Conservation (phyloP, 2,329 filamentous ascomycete genomes). For the Colletotrichum lindemuthianum region DNA sequence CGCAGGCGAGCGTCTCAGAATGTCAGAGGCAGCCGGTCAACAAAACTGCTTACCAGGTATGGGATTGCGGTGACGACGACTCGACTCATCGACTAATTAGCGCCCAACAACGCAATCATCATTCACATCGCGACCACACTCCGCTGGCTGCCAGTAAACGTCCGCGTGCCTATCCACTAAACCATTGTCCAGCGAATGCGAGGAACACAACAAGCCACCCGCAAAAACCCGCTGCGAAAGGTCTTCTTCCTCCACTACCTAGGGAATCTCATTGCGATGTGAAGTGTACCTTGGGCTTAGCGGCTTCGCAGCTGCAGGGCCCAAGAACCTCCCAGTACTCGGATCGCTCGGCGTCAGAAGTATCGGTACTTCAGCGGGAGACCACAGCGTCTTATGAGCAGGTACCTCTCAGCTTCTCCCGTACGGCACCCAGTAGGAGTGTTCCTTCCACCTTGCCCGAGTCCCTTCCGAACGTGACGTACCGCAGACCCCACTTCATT, state of each 20-base stretch:
- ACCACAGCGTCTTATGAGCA: background rate
- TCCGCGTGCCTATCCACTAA: constrained; percentile 20
- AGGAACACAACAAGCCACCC: constrained; percentile 6
- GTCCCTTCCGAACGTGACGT: background rate
- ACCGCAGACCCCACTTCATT: background rate
- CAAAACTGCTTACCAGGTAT: constrained; percentile 14
- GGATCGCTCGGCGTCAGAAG: constrained; percentile 11
- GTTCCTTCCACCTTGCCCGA: constrained; percentile 3
- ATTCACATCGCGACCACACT: background rate
- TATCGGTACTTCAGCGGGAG: constrained; percentile 21
- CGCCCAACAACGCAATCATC: constrained; percentile 14
- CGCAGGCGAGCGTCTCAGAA: no score
- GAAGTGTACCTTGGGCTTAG: no score
- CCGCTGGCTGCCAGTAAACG: background rate
- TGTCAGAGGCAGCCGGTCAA: constrained; percentile 7
- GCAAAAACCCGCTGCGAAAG: no score
- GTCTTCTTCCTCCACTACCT: no score
- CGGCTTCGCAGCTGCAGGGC: background rate
- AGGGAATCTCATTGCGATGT: no score
- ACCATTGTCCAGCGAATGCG: constrained; percentile 7
- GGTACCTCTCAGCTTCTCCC: background rate
- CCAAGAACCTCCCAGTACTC: constrained; percentile 15
- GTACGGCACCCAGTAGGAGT: no score
- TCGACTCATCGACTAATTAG: constrained; percentile 12
- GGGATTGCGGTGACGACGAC: constrained; percentile 29